These are phyloP conservation scores for Coemansia sp. DNA, from an alignment of 192 early-diverging fungal species.

Conservation along the genomic window DNA sequence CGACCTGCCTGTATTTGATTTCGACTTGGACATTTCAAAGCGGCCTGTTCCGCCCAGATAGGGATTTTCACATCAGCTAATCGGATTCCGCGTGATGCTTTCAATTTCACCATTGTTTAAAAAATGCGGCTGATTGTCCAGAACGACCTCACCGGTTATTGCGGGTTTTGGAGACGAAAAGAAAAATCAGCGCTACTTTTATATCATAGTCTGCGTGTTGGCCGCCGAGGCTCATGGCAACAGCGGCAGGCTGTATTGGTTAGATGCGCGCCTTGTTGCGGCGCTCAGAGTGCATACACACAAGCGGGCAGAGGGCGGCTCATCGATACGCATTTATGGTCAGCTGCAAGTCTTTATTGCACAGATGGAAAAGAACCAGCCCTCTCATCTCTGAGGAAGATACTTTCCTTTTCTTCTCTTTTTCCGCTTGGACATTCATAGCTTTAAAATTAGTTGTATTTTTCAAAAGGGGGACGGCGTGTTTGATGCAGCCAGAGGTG, in stretches of 20 bases:
- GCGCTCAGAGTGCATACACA: background rate
- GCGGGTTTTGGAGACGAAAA: background rate
- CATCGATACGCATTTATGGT: background rate
- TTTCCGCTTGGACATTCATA: no score
- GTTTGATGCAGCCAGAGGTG: no score
- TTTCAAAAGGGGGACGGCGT: background rate
- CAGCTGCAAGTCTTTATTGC: background rate
- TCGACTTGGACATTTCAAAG: conserved; percentile 23
- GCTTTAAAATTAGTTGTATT: conserved; percentile 1
- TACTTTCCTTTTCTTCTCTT: background rate
- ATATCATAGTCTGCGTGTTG: background rate
- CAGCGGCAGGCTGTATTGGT: background rate
- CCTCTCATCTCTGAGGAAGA: background rate
- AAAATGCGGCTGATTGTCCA: conserved; percentile 4
- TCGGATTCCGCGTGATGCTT: background rate
- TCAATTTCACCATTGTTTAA: background rate
- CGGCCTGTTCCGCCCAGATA: conserved; percentile 3
- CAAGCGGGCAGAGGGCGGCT: background rate
- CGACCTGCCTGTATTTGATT: conserved; percentile 30
- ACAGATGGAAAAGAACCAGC: background rate
- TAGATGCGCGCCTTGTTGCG: background rate
- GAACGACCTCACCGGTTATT: conserved; percentile 31
- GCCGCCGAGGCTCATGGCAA: no score
- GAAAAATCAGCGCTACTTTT: background rate
- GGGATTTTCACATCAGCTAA: background rate